A percentile compares a stretch with the other conserved stretches of the same genome.
phyloP scores from a whole-genome alignment of 192 early-diverging fungal species.

The Podila verticillata region DNA sequence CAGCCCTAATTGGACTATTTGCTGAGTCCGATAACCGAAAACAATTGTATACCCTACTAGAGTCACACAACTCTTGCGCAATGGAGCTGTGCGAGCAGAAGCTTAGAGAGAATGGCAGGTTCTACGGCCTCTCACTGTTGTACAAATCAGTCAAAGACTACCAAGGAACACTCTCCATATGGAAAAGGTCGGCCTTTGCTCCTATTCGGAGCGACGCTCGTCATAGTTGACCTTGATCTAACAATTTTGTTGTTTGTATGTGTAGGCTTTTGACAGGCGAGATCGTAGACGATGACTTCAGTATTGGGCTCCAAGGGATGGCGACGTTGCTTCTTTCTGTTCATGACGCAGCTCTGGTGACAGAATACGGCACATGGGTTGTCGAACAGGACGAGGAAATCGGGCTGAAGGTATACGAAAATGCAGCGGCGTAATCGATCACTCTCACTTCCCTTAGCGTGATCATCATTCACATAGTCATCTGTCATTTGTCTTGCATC shows the following conservation, averaged over 20 bases:
- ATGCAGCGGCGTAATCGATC: neutral
- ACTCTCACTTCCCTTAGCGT: too few relatives aligned
- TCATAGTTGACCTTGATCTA: neutral
- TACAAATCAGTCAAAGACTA: conserved; percentile 61
- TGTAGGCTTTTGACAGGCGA: conserved; percentile 62
- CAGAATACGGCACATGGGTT: conserved; percentile 66
- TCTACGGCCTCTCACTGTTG: conserved; percentile 70
- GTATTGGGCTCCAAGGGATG: conserved; percentile 52
- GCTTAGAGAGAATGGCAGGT: conserved; percentile 59
- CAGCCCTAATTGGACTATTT: conserved; percentile 46
- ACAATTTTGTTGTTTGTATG: too few relatives aligned
- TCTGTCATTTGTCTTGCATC: neutral
- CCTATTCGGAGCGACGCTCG: too few relatives aligned
- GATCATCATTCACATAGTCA: neutral
- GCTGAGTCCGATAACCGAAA: conserved; percentile 23
- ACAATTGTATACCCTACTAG: conserved; percentile 32
- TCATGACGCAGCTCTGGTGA: conserved; percentile 44
- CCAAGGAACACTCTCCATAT: conserved; percentile 66
- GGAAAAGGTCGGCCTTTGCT: conserved; percentile 62
- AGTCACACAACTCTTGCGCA: conserved; percentile 58
- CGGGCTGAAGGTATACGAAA: conserved; percentile 56
- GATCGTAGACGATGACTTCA: conserved; percentile 61
- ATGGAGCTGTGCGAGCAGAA: conserved; percentile 57
- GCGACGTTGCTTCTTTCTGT: conserved; percentile 47
- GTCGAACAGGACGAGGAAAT: conserved; percentile 50